These are phyloP conservation scores for Sarcodon sp. DNA, from an alignment of 768 basidiomycete species.

Conservation along the genomic window DNA sequence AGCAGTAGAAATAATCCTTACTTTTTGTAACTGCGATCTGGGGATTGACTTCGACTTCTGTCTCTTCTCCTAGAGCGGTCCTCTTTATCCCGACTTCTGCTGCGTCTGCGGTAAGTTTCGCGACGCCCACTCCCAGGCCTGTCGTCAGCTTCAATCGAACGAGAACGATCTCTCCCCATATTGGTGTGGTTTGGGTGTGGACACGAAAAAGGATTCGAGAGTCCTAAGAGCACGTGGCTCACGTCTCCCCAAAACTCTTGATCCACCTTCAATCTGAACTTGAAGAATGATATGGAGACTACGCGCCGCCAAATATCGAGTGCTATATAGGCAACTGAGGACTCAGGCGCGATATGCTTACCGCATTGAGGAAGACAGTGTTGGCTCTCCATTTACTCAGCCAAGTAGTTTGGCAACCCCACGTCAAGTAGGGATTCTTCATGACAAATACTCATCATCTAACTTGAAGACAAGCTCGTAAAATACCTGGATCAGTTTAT, in stretches of 20 bases:
- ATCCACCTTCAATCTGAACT: no score
- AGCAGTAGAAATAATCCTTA: not conserved
- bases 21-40: conserved; percentile 10
- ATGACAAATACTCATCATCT: not conserved
- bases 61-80: conserved; percentile 11
- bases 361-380: conserved; percentile 8
- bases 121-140: conserved; percentile 3
- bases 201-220: no score
- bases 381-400: conserved; percentile 19
- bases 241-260: no score
- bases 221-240: no score
- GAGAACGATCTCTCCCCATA: conserved; percentile 22
- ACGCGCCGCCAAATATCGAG: no score
- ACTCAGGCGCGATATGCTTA: conserved; percentile 5
- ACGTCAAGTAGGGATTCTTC: conserved; percentile 24
- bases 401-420: conserved; percentile 48
- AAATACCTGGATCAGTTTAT: conserved; percentile 84
- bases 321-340: conserved; percentile 10
- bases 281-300: no score
- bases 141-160: not conserved
- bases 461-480: conserved; percentile 39
- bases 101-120: conserved; percentile 15
- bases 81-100: conserved; percentile 19
- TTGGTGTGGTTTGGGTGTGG: no score
- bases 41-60: conserved; percentile 22